A percentile compares a stretch with the other conserved stretches of the same genome.
These are phyloP conservation scores for Colletotrichum karsti DNA, from an alignment of 2,329 filamentous ascomycete species.

Conservation along the genomic window DNA sequence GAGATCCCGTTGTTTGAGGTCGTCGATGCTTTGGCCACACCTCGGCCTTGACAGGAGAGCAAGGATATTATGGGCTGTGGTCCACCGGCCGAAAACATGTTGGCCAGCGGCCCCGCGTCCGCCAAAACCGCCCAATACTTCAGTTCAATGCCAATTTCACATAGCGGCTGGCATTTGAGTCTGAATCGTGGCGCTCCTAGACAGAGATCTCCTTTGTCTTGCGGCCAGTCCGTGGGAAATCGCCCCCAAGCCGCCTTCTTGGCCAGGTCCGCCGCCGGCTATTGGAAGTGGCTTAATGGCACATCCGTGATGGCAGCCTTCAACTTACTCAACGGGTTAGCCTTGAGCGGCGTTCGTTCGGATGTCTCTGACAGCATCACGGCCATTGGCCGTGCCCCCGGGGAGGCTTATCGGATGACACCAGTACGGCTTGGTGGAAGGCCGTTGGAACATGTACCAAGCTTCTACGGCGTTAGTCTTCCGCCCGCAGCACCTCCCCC, in stretches of 20 bases:
- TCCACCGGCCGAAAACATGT: conserved; percentile 21
- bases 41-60: conserved; percentile 14
- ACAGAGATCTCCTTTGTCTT: conserved; percentile 24
- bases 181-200: conserved; percentile 20
- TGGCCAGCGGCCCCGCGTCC: conserved; percentile 1
- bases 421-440: conserved; percentile 25
- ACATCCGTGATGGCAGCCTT: neutral
- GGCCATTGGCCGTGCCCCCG: conserved; percentile 14
- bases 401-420: conserved; percentile 27
- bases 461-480: conserved; percentile 26
- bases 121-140: neutral
- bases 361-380: conserved; percentile 24
- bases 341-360: conserved; percentile 2
- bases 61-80: conserved; percentile 4
- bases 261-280: neutral
- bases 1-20: neutral
- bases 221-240: conserved; percentile 21
- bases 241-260: neutral
- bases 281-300: conserved; percentile 13
- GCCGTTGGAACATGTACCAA: conserved; percentile 29
- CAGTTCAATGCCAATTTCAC: conserved; percentile 3
- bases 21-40: conserved; percentile 14
- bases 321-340: conserved; percentile 7
- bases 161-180: neutral
- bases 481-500: conserved; percentile 10